Percentiles rank a stretch among this genome's conserved stretches.
Evolutionary conservation across 2,329 filamentous ascomycete species (phyloP).

Genomic region (Xylariaceae sp.): DNA sequence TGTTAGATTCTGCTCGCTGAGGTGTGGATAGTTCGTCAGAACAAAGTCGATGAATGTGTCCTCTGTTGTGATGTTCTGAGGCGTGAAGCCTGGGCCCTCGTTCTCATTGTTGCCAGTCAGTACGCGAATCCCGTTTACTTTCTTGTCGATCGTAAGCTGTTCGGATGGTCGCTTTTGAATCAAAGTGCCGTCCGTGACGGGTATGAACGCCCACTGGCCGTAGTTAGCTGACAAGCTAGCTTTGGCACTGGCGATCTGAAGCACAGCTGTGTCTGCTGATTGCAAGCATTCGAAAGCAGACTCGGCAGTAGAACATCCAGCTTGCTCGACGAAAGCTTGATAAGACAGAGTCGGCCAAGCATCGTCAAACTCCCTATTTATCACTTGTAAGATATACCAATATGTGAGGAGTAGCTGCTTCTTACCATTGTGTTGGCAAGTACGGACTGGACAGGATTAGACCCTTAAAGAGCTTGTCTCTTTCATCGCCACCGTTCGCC

Average conservation of each 20-base stretch:
- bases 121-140: constrained; percentile 43
- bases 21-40: constrained; percentile 41
- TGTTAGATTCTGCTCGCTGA: constrained; percentile 41
- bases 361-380: constrained; percentile 40
- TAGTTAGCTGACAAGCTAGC: constrained; percentile 38
- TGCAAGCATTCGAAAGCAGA: constrained; percentile 45
- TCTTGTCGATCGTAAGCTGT: constrained; percentile 37
- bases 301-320: constrained; percentile 40
- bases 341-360: constrained; percentile 41
- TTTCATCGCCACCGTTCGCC: constrained; percentile 51
- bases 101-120: constrained; percentile 46
- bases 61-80: constrained; percentile 43
- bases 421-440: constrained; percentile 58
- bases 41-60: constrained; percentile 42
- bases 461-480: constrained; percentile 53
- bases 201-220: constrained; percentile 45
- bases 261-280: constrained; percentile 39
- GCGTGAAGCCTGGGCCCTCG: constrained; percentile 46
- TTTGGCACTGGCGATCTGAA: constrained; percentile 45
- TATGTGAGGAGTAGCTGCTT: too few species aligned
- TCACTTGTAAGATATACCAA: too few species aligned
- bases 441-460: constrained; percentile 53
- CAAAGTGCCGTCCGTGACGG: constrained; percentile 45
- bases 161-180: constrained; percentile 39
- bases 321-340: constrained; percentile 41